Evolutionary conservation across 106 monocot genomes (phyloP).

Genomic region (Platanthera guangdongensis): DNA sequence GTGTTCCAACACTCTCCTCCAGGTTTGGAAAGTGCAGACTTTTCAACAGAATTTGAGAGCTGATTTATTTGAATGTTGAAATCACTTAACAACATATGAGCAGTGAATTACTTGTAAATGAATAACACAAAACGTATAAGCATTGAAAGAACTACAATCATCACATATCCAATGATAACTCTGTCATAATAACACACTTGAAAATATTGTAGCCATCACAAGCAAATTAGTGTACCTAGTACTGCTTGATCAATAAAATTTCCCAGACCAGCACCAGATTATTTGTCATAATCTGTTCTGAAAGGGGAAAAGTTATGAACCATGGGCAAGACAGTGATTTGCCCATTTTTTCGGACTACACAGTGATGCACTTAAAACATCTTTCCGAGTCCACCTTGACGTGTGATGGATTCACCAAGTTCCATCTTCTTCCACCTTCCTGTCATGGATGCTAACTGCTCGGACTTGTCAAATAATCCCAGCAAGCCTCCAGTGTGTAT

Average conservation of each 20-base stretch:
- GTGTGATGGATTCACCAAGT: constrained; percentile 31
- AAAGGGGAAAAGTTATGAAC: neutral
- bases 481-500: constrained; percentile 89
- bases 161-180: too few relatives aligned
- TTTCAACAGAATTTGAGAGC: too few relatives aligned
- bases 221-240: neutral
- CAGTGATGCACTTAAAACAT: too few relatives aligned
- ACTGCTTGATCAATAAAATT: neutral
- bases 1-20: too few relatives aligned
- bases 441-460: constrained; percentile 46
- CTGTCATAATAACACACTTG: neutral
- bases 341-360: too few relatives aligned
- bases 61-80: too few relatives aligned
- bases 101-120: too few relatives aligned
- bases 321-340: too few relatives aligned
- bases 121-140: too few relatives aligned
- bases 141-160: too few relatives aligned
- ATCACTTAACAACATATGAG: too few relatives aligned
- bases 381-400: neutral
- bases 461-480: constrained; percentile 74
- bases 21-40: too few relatives aligned
- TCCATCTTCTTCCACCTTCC: constrained; percentile 66
- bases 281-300: neutral
- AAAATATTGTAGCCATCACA: neutral
- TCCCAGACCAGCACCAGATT: neutral